phyloP scores from a whole-genome alignment of 1,284 basidiomycete species.

The Sanghuangporus weigelae region DNA sequence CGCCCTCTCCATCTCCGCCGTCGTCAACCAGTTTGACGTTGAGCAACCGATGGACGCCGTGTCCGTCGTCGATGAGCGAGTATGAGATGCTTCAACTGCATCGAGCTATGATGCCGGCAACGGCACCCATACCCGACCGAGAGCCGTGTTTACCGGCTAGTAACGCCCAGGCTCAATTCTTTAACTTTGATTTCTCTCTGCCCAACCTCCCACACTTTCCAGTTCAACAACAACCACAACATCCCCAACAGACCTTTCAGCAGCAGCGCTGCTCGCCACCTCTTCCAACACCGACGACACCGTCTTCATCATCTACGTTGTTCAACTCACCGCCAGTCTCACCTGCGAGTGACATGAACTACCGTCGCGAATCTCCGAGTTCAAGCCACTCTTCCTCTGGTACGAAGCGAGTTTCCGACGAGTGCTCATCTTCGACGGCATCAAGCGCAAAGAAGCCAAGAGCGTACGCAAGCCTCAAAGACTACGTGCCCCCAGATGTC shows the following conservation, averaged over 20 bases:
- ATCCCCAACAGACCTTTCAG: neutral
- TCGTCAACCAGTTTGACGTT: neutral
- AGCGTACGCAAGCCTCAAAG: constrained; percentile 66
- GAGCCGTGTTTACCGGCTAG: constrained; percentile 38
- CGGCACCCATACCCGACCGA: constrained; percentile 21
- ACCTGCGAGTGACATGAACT: neutral
- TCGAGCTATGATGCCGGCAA: neutral
- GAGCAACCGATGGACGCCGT: neutral
- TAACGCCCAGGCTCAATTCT: neutral
- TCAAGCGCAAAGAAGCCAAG: constrained; percentile 41
- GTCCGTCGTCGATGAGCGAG: constrained; percentile 5
- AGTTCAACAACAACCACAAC: neutral
- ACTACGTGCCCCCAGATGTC: constrained; percentile 85
- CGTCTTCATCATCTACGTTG: neutral
- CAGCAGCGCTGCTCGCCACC: neutral
- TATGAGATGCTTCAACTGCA: constrained; percentile 7
- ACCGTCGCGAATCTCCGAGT: neutral
- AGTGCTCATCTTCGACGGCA: neutral
- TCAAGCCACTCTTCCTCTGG: neutral
- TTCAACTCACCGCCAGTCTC: neutral
- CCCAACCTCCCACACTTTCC: neutral
- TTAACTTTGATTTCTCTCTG: constrained; percentile 14
- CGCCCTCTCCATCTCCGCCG: neutral
- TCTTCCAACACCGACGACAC: constrained; percentile 3
- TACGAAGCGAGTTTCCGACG: neutral